Conservation (phyloP, 108 stramenopile genomes). For the Nitzschia putrida region DNA sequence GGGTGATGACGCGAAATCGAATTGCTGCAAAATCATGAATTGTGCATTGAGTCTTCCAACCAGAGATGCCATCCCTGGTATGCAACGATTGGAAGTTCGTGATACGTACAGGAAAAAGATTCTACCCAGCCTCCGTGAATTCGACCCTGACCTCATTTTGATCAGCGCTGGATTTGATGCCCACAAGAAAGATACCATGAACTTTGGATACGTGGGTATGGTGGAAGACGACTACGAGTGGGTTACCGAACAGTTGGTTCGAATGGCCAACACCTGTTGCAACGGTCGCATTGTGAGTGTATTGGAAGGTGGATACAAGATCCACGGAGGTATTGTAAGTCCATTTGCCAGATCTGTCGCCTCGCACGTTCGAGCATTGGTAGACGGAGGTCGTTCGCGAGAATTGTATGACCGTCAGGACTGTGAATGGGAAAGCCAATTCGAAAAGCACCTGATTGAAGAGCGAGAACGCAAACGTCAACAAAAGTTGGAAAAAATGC, state of each 20-base stretch:
- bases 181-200: conserved; percentile 89
- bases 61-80: conserved; percentile 70
- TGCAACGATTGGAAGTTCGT: conserved; percentile 83
- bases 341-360: conserved; percentile 90
- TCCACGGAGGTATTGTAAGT: conserved; percentile 88
- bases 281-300: conserved; percentile 92
- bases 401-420: conserved; percentile 75
- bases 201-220: conserved; percentile 94
- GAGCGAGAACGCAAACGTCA: conserved; percentile 84
- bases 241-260: conserved; percentile 91
- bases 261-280: conserved; percentile 93
- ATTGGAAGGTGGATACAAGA: conserved; percentile 96
- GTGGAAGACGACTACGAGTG: conserved; percentile 98
- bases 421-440: conserved; percentile 83
- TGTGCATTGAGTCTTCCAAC: conserved; percentile 75
- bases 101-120: conserved; percentile 88
- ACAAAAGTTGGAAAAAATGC: conserved; percentile 68
- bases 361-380: conserved; percentile 81
- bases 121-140: conserved; percentile 78
- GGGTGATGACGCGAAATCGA: conserved; percentile 73
- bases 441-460: conserved; percentile 80
- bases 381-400: conserved; percentile 80
- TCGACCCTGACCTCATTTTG: conserved; percentile 96
- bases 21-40: conserved; percentile 88
- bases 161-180: conserved; percentile 99